These are phyloP conservation scores for Tripidium arundinaceum DNA, from an alignment of 202 grass and related monocot species.

Conservation along the genomic window DNA sequence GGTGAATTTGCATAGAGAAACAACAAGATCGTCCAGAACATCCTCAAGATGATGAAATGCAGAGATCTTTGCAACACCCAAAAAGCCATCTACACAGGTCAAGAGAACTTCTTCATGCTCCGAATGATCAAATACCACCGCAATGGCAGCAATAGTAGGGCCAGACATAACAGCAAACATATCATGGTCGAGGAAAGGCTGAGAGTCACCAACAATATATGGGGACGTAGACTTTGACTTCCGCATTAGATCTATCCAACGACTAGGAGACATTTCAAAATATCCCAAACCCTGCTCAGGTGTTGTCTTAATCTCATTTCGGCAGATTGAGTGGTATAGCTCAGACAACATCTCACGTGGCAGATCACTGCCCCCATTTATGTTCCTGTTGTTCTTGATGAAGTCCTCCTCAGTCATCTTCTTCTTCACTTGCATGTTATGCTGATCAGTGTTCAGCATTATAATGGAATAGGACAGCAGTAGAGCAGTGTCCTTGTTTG, in stretches of 20 bases:
- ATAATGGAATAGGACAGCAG: conserved; percentile 94
- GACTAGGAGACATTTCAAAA: conserved; percentile 97
- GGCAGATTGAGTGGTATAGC: conserved; percentile 84
- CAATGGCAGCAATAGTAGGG: conserved; percentile 95
- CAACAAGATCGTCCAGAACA: conserved; percentile 97
- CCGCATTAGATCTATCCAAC: conserved; percentile 96
- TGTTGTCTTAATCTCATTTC: conserved; percentile 89
- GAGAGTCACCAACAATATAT: conserved; percentile 80
- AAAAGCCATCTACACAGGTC: conserved; percentile 85
- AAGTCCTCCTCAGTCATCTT: conserved; percentile 99
- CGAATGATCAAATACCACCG: conserved; percentile 97
- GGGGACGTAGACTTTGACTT: conserved; percentile 84
- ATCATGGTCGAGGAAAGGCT: conserved; percentile 86
- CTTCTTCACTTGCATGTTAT: conserved; percentile 99
- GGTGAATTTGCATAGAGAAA: conserved; percentile 98
- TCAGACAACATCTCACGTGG: conserved; percentile 89
- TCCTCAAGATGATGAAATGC: conserved; percentile 99
- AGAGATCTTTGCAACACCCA: conserved; percentile 93
- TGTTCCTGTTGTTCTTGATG: conserved; percentile 93
- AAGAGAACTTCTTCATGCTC: conserved; percentile 86
- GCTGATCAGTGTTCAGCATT: conserved; percentile 99
- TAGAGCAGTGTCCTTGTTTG: conserved; percentile 93
- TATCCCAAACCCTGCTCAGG: conserved; percentile 91
- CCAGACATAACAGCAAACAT: conserved; percentile 99
- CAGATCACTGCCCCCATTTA: conserved; percentile 93